Evolutionary conservation across 306 rosid species (phyloP).

Genomic region (Trifolium repens): DNA sequence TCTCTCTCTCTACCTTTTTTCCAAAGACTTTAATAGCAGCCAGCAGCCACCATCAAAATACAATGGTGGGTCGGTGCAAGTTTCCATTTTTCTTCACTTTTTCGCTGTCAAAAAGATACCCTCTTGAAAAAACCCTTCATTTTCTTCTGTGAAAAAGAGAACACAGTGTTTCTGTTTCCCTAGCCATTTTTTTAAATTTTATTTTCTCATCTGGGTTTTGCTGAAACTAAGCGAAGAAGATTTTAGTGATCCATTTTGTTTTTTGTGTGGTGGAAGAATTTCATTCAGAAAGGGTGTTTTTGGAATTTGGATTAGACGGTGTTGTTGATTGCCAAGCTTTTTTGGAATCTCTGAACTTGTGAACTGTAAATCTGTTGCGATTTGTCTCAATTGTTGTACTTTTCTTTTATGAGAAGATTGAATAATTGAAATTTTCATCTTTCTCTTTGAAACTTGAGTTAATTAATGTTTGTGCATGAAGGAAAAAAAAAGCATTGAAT

Average conservation of each 20-base stretch:
- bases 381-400: slow-evolving; percentile 36
- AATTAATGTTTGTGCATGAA: slow-evolving; percentile 36
- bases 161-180: slow-evolving; percentile 14
- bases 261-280: too few relatives aligned
- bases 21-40: slow-evolving; percentile 77
- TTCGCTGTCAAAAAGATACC: slow-evolving; percentile 66
- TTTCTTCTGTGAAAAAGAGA: neutral
- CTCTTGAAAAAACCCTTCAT: slow-evolving; percentile 42
- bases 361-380: slow-evolving; percentile 36
- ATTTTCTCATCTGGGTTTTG: neutral
- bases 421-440: slow-evolving; percentile 43
- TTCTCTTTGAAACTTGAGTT: slow-evolving; percentile 47
- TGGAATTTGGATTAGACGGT: slow-evolving; percentile 33
- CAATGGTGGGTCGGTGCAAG: slow-evolving; percentile 75
- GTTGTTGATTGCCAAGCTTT: too few relatives aligned
- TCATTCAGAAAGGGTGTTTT: slow-evolving; percentile 4
- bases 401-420: slow-evolving; percentile 46
- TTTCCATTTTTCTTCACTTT: slow-evolving; percentile 59
- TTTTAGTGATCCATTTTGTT: too few relatives aligned
- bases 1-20: slow-evolving; percentile 19
- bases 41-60: slow-evolving; percentile 42
- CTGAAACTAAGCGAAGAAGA: too few relatives aligned
- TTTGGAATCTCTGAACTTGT: slow-evolving; percentile 27
- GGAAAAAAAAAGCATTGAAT: slow-evolving; percentile 42
- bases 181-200: neutral